phyloP scores from a whole-genome alignment of 139 green algal genomes.

The Ettlia oleoabundans region DNA sequence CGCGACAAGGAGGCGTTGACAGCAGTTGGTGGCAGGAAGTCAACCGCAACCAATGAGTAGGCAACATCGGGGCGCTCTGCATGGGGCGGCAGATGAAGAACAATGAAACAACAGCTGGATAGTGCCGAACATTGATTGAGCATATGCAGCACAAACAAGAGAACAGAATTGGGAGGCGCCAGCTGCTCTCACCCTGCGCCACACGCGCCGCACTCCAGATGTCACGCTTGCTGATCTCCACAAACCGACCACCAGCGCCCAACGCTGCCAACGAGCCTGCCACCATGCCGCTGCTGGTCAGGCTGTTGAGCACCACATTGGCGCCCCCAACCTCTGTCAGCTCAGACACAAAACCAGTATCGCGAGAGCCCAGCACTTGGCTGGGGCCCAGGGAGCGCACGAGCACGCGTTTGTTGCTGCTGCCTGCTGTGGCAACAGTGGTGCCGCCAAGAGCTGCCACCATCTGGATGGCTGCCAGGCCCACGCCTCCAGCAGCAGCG shows the following conservation, averaged over 20 bases:
- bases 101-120: background rate
- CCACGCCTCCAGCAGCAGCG: conserved; percentile 61
- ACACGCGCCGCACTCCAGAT: conserved; percentile 75
- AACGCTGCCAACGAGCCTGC: conserved; percentile 43
- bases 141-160: no score
- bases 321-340: conserved; percentile 63
- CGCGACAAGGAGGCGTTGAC: conserved; percentile 52
- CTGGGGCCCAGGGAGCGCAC: conserved; percentile 60
- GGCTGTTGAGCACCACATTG: conserved; percentile 78
- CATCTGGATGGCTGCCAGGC: conserved; percentile 74
- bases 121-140: no score
- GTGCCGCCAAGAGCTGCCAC: conserved; percentile 42
- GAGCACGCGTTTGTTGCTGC: conserved; percentile 70
- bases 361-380: conserved; percentile 61
- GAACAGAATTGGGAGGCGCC: no score
- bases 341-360: conserved; percentile 70
- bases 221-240: conserved; percentile 93
- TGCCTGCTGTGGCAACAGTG: conserved; percentile 75
- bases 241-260: conserved; percentile 59
- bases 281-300: conserved; percentile 83
- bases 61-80: conserved; percentile 79
- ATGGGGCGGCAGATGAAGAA: background rate
- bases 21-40: conserved; percentile 77
- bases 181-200: conserved; percentile 44
- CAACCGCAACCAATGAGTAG: conserved; percentile 82